Percentiles rank a stretch among this genome's conserved stretches.
phyloP scores from a whole-genome alignment of 805 yeast genomes.

The Ogataea populi-albae region DNA sequence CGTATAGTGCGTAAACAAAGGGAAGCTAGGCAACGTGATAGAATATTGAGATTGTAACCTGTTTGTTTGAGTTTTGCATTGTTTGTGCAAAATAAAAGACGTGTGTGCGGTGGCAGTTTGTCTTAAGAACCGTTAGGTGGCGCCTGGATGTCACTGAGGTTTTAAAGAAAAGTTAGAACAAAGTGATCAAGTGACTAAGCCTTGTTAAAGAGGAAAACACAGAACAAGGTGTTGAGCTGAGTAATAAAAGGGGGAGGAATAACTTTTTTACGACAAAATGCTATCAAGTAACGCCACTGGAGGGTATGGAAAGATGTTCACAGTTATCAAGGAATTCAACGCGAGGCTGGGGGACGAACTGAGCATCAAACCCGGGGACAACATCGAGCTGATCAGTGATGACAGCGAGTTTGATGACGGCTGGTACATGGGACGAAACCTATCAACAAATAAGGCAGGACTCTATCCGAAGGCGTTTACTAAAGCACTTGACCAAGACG shows the following conservation, averaged over 20 bases:
- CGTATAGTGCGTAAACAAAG: no score
- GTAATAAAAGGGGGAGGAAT: not conserved
- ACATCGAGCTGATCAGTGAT: constrained; percentile 83
- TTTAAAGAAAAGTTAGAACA: no score
- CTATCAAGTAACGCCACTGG: constrained; percentile 2
- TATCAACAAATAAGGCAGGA: constrained; percentile 73
- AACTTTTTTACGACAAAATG: not conserved
- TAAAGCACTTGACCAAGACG: constrained; percentile 22
- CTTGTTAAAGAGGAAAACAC: no score
- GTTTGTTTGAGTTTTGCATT: no score
- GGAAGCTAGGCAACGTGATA: no score
- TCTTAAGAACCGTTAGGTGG: no score
- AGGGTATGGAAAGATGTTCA: constrained; percentile 30
- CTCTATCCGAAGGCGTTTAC: constrained; percentile 90
- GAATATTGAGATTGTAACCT: no score
- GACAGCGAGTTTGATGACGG: constrained; percentile 94
- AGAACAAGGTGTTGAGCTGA: not conserved
- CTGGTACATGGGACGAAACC: constrained; percentile 90
- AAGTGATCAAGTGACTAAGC: no score
- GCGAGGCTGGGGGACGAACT: constrained; percentile 91
- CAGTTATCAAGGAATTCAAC: constrained; percentile 80
- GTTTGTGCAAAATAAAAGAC: no score
- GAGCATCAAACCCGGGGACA: constrained; percentile 76
- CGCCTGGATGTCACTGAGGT: no score
- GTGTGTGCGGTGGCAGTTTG: no score